phyloP scores from a whole-genome alignment of 495 filamentous ascomycete species.

The Tuber melanosporum region DNA sequence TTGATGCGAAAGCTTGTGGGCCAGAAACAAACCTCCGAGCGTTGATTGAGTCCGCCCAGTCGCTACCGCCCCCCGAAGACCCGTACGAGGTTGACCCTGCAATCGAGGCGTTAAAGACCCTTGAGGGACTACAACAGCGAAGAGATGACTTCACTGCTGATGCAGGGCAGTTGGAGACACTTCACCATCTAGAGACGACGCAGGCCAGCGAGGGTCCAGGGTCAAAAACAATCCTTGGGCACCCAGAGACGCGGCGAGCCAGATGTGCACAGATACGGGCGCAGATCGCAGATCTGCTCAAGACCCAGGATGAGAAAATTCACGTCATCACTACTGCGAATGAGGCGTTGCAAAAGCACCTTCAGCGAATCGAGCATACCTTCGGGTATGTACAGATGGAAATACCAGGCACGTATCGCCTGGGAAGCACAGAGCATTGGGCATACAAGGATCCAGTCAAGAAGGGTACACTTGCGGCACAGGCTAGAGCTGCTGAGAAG shows the following conservation, averaged over 20 bases:
- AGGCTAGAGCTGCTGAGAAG: slow-evolving; percentile 60
- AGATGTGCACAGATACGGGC: slow-evolving; percentile 48
- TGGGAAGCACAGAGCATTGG: slow-evolving; percentile 89
- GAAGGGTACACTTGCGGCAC: slow-evolving; percentile 60
- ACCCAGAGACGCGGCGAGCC: slow-evolving; percentile 39
- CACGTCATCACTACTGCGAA: slow-evolving; percentile 86
- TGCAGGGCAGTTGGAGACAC: slow-evolving; percentile 11
- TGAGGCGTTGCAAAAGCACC: slow-evolving; percentile 78
- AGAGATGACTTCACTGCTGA: slow-evolving; percentile 29
- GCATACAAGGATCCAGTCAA: slow-evolving; percentile 89
- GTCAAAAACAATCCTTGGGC: slow-evolving; percentile 31
- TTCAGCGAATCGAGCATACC: slow-evolving; percentile 72
- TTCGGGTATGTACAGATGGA: slow-evolving; percentile 78
- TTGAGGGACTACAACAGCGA: slow-evolving; percentile 38
- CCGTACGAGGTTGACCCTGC: slow-evolving; percentile 39
- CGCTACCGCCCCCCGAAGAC: slow-evolving; percentile 49
- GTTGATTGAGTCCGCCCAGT: slow-evolving; percentile 61
- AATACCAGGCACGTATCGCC: slow-evolving; percentile 87
- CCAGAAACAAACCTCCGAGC: slow-evolving; percentile 65
- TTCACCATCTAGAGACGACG: slow-evolving; percentile 33
- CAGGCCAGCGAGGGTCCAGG: slow-evolving; percentile 28
- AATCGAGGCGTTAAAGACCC: slow-evolving; percentile 34
- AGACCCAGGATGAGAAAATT: slow-evolving; percentile 90
- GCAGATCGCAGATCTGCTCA: slow-evolving; percentile 67
- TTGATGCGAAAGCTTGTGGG: slow-evolving; percentile 85